These are phyloP conservation scores for Cyclotella atomus DNA, from an alignment of 108 stramenopile genomes.

Conservation along the genomic window DNA sequence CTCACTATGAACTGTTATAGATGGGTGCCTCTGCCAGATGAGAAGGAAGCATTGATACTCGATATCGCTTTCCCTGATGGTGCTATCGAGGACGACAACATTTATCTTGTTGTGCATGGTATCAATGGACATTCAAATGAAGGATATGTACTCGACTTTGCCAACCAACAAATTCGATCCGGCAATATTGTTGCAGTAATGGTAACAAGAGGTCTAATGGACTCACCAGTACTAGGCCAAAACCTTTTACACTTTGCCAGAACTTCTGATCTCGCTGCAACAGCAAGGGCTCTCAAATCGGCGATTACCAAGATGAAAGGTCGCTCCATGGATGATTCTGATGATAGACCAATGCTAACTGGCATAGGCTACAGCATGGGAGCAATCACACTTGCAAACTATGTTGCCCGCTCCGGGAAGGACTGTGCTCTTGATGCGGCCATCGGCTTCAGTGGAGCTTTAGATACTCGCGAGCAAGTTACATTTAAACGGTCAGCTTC, in stretches of 20 bases:
- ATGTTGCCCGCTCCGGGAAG: conserved; percentile 70
- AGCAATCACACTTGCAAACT: conserved; percentile 84
- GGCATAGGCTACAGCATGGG: conserved; percentile 86
- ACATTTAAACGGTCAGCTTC: conserved; percentile 64
- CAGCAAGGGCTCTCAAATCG: conserved; percentile 63
- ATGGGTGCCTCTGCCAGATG: conserved; percentile 57
- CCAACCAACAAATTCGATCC: conserved; percentile 52
- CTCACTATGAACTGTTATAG: conserved; percentile 7
- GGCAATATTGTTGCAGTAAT: conserved; percentile 72
- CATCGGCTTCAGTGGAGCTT: conserved; percentile 70
- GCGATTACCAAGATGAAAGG: conserved; percentile 32
- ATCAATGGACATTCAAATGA: conserved; percentile 86
- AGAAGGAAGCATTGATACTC: conserved; percentile 74
- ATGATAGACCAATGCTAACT: conserved; percentile 34
- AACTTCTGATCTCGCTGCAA: conserved; percentile 68
- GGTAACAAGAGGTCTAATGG: conserved; percentile 85
- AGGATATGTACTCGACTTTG: conserved; percentile 83
- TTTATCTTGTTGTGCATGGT: conserved; percentile 90
- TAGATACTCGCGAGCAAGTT: conserved; percentile 74
- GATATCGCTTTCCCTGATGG: conserved; percentile 75
- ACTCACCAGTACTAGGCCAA: conserved; percentile 67
- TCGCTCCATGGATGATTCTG: background rate
- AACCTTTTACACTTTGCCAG: conserved; percentile 88
- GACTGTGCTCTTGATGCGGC: conserved; percentile 72
- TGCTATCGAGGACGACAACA: conserved; percentile 50